These are phyloP conservation scores for Rosa chinensis DNA, from an alignment of 306 rosid genomes.

Conservation along the genomic window DNA sequence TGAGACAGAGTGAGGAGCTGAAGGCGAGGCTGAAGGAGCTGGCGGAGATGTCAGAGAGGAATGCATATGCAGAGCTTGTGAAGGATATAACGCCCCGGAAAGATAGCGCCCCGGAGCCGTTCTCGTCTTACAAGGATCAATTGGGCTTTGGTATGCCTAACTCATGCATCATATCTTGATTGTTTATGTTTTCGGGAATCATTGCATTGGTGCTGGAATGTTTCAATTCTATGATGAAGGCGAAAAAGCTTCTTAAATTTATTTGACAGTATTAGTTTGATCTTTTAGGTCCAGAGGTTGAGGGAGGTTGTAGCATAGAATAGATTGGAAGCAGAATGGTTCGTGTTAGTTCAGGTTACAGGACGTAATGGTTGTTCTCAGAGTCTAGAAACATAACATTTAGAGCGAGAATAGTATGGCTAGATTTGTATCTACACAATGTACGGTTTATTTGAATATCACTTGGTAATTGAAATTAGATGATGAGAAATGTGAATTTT, in stretches of 20 bases:
- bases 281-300: not conserved
- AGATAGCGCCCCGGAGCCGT: slow-evolving; percentile 51
- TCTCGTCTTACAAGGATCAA: slow-evolving; percentile 92
- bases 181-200: not conserved
- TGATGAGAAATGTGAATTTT: not conserved
- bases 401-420: not conserved
- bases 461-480: slow-evolving; percentile 4
- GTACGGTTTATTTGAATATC: not conserved
- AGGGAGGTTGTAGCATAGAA: not conserved
- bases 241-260: not conserved
- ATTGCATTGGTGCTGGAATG: not conserved
- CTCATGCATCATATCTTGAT: not conserved
- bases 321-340: not conserved
- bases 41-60: slow-evolving; percentile 73
- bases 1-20: slow-evolving; percentile 73
- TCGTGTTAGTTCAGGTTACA: not conserved
- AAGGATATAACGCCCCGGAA: slow-evolving; percentile 64
- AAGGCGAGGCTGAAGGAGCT: slow-evolving; percentile 68
- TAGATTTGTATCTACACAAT: not conserved
- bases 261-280: not conserved
- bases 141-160: slow-evolving; percentile 66
- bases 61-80: slow-evolving; percentile 78
- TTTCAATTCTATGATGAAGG: not conserved
- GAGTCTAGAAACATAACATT: not conserved
- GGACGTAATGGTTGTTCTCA: not conserved